A percentile compares a stretch with the other conserved stretches of the same genome.
phyloP scores from a whole-genome alignment of 2,329 filamentous ascomycete species.

The Paecilomyces formosus region DNA sequence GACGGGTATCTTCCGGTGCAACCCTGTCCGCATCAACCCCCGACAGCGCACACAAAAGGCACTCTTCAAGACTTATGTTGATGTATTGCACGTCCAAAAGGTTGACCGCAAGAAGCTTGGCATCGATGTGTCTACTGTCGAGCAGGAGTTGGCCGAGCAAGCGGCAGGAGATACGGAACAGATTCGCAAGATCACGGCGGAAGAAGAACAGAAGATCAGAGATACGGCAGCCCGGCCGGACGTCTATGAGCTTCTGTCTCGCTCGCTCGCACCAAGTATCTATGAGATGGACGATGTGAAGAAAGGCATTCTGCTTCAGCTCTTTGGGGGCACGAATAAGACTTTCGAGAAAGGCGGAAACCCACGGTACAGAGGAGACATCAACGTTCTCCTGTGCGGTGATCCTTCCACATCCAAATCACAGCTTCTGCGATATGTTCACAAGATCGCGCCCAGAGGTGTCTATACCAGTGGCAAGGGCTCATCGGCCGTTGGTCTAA shows the following conservation, averaged over 20 bases:
- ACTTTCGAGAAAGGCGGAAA: slow-evolving; percentile 94
- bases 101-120: slow-evolving; percentile 93
- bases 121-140: slow-evolving; percentile 80
- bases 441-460: slow-evolving; percentile 91
- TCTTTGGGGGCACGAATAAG: slow-evolving; percentile 98
- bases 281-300: slow-evolving; percentile 99
- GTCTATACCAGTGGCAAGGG: slow-evolving; percentile 72
- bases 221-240: slow-evolving; percentile 72
- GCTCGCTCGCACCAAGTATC: slow-evolving; percentile 87
- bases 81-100: slow-evolving; percentile 92
- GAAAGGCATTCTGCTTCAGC: slow-evolving; percentile 92
- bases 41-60: slow-evolving; percentile 88
- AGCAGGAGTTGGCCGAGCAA: slow-evolving; percentile 69
- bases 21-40: slow-evolving; percentile 87
- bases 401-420: slow-evolving; percentile 96
- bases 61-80: slow-evolving; percentile 96
- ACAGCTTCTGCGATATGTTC: slow-evolving; percentile 86
- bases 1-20: slow-evolving; percentile 94
- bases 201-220: slow-evolving; percentile 85
- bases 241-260: slow-evolving; percentile 84
- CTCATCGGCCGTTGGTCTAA: slow-evolving; percentile 68
- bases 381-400: slow-evolving; percentile 93
- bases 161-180: slow-evolving; percentile 69
- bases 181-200: slow-evolving; percentile 70
- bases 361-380: slow-evolving; percentile 92